Evolutionary conservation across 176 grass and related monocot species (phyloP), one percentile per base, ranked within the genome.

Genomic region (Stipa capillata): DNA sequence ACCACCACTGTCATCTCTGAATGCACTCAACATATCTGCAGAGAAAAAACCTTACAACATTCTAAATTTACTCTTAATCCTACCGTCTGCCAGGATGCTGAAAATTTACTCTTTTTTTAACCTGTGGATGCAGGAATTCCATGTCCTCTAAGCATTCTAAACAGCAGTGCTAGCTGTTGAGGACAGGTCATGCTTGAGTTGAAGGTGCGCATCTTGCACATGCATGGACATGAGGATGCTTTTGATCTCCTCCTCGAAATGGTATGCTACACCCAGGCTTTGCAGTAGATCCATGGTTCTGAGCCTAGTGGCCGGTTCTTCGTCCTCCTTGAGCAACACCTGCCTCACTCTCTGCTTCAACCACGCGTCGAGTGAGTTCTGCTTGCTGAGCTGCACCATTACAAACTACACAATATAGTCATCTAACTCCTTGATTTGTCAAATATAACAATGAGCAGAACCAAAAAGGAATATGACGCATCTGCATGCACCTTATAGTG

Each of bases 201-300:
- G 27, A 28, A 10, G 32, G 23, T 69, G 64, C 51, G 54, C 63
- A 17, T 73, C 16, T 33, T 78, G 34, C 1, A 72, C 39, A 9
- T 41, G 21, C 18, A 83, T 69, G 47, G 80, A 53, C 6, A 18
- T 1, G 47, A 84, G 79, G 7, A 84, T 71, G 3, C 17, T 31
- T 62, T 54, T 82, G 23, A 87, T 89, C 32, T 90, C 91, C 2
- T 74, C 41, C 14, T 83, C 10, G 8, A 93, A 93, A 52, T 87
- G 91, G 54, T 84, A 89, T 0, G 76, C 80, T 11, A 93, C 55
- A 14, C 87, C 87, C 0, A 87, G 81, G 5, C 76, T 73, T 52
- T 90, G 87, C 52, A 90, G 37, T 39, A 63, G 54, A 33, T 82
- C 56, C 2, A 93, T 60, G 13, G 82, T 48, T 25, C 42, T 75